Evolutionary conservation across 208 protist species (phyloP).

Genomic region (Leptomonas pyrrhocoris): DNA sequence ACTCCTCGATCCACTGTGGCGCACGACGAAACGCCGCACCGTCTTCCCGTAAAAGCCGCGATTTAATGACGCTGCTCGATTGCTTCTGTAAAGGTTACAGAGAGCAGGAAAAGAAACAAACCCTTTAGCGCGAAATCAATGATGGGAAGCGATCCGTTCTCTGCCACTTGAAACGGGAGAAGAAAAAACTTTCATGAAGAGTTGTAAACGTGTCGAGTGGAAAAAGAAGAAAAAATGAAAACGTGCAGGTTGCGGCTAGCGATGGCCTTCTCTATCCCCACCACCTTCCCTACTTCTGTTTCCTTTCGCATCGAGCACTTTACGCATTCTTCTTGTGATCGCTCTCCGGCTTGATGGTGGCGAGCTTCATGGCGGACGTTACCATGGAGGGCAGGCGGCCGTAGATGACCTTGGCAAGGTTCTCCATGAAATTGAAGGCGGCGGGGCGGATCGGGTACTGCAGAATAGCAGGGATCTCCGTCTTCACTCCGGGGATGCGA

Average conservation of each 20-base stretch:
- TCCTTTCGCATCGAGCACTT: not conserved
- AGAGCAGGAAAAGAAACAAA: too few species aligned
- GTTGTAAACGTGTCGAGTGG: not conserved
- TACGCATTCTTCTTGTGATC: conserved; percentile 36
- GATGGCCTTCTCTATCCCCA: not conserved
- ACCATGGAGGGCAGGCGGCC: conserved; percentile 61
- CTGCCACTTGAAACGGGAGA: not conserved
- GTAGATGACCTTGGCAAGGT: conserved; percentile 73
- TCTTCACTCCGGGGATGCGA: conserved; percentile 89
- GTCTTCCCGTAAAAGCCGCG: too few species aligned
- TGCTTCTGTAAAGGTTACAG: too few species aligned
- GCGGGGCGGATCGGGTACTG: conserved; percentile 82
- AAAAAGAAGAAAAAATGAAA: not conserved
- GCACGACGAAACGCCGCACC: too few species aligned
- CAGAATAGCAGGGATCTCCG: conserved; percentile 75
- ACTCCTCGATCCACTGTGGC: too few species aligned
- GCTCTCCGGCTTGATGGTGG: conserved; percentile 48
- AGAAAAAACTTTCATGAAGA: not conserved
- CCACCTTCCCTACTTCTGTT: not conserved
- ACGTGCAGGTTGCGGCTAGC: too few species aligned
- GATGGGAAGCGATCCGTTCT: too few species aligned
- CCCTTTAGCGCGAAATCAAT: too few species aligned
- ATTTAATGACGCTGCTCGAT: too few species aligned
- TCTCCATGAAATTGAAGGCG: conserved; percentile 85
- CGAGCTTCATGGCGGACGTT: conserved; percentile 53